Base-by-base conservation (phyloP, 345 rosid genomes). In the Laguncularia racemosa region DNA sequence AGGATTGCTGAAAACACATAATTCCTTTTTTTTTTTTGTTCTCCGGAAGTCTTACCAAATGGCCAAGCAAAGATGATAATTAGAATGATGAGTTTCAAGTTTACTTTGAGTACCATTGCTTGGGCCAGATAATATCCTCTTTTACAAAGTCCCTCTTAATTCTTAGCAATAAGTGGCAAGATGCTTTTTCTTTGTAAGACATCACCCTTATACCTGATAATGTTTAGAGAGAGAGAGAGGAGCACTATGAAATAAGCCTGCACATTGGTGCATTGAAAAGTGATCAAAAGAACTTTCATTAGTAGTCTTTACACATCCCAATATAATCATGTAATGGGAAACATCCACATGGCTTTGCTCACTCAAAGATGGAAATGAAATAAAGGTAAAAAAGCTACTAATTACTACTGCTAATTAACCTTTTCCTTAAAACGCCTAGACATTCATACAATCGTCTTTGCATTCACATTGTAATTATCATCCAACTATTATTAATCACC, bases 221-320 rank as follows among this genome's bases (percentile, higher is more conserved):
- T 23, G 28, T 23, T 23, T 23, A 33, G 40, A 33, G 40, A 33
- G 40, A 33, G 40, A 33, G 40, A 33, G 40, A 33, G 40, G 40
- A 33, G 40, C 40, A 6, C 40, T 7, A 9, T 33, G 11, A 33
- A 17, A 64, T 62, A 55, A 60, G 58, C 53, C 57, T 70, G 63
- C 66, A 62, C 64, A 67, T 59, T 62, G 58, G 59, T 54, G 73
- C 59, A 53, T 59, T 65, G 61, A 66, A 69, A 67, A 73, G 71
- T 45, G 76, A 66, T 52, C 73, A 14, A 44, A 16, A 38, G 64
- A 74, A 63, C 52, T 60, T 49, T 14, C 54, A 19, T 50, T n/a
- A n/a, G n/a, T n/a, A n/a, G n/a, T n/a, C n/a, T n/a, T n/a, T 55
- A 21, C 48, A 51, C 52, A 68, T 58, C 63, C 52, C 47, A 61